Conservation (phyloP, 805 yeast genomes). For the Metschnikowia borealis region DNA sequence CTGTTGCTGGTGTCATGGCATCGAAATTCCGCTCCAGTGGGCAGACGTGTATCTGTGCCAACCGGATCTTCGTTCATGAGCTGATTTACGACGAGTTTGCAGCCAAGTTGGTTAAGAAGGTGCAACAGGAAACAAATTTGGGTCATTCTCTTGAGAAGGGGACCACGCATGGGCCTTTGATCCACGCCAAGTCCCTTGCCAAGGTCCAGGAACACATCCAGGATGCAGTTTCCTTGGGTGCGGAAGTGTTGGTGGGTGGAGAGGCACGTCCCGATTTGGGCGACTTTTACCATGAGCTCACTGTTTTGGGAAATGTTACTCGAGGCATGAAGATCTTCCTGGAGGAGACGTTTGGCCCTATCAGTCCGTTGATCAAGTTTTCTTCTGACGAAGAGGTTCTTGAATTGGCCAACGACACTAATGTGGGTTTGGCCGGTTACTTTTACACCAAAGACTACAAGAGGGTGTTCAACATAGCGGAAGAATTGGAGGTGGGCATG, state of each 20-base stretch:
- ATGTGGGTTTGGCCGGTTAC: constrained; percentile 76
- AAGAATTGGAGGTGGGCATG: constrained; percentile 74
- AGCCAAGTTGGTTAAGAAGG: constrained; percentile 9
- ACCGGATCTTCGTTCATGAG: constrained; percentile 20
- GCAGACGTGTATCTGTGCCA: constrained; percentile 21
- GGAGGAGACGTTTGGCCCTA: constrained; percentile 84
- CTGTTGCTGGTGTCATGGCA: constrained; percentile 18
- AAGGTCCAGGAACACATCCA: constrained; percentile 60
- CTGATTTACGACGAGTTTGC: constrained; percentile 16
- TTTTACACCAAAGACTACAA: constrained; percentile 56
- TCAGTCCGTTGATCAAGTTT: constrained; percentile 68
- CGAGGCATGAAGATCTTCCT: constrained; percentile 50
- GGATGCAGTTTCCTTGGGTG: constrained; percentile 66
- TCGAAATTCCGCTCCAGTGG: constrained; percentile 20
- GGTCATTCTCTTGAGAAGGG: constrained; percentile 60
- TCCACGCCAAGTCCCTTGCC: constrained; percentile 55
- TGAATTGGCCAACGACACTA: constrained; percentile 57
- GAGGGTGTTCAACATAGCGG: constrained; percentile 58
- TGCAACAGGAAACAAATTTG: constrained; percentile 35
- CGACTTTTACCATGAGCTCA: constrained; percentile 61
- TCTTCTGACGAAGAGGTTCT: constrained; percentile 61
- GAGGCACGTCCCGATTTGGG: constrained; percentile 51
- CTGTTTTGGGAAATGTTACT: constrained; percentile 60
- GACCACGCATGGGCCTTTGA: constrained; percentile 76
- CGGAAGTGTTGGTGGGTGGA: constrained; percentile 63